A percentile compares a stretch with the other conserved stretches of the same genome.
Conservation (phyloP, 352 stramenopile genomes). For the Pythium aquatile region DNA sequence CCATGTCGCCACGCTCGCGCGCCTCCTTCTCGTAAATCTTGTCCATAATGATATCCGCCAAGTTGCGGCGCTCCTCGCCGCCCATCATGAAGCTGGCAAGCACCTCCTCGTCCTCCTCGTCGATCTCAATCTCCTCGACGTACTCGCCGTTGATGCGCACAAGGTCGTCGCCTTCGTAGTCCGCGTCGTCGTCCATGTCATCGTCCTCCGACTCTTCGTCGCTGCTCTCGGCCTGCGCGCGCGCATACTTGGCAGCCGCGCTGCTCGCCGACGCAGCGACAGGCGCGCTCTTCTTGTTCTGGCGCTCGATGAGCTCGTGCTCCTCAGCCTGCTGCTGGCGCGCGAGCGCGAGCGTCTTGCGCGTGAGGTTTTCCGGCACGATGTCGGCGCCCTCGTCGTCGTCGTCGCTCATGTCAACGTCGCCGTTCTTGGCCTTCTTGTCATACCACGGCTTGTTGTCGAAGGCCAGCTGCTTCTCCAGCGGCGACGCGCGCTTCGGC, state of each 20-base stretch:
- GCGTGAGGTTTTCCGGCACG: slow-evolving; percentile 78
- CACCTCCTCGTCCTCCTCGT: slow-evolving; percentile 84
- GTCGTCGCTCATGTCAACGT: slow-evolving; percentile 56
- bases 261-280: slow-evolving; percentile 13
- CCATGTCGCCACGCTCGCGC: slow-evolving; percentile 76
- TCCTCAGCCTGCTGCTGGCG: slow-evolving; percentile 81
- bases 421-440: slow-evolving; percentile 38
- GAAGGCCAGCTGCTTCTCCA: slow-evolving; percentile 85
- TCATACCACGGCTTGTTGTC: slow-evolving; percentile 89
- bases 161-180: slow-evolving; percentile 89
- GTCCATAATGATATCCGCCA: slow-evolving; percentile 99
- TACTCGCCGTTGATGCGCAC: slow-evolving; percentile 90
- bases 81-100: slow-evolving; percentile 88
- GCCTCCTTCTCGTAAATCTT: slow-evolving; percentile 98
- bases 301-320: slow-evolving; percentile 47
- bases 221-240: slow-evolving; percentile 46
- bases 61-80: slow-evolving; percentile 83
- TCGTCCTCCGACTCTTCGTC: slow-evolving; percentile 78
- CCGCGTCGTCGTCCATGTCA: slow-evolving; percentile 77
- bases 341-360: slow-evolving; percentile 76
- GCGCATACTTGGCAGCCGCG: slow-evolving; percentile 22
- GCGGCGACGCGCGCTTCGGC: slow-evolving; percentile 79
- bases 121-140: slow-evolving; percentile 89
- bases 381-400: slow-evolving; percentile 61
- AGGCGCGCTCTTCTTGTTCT: slow-evolving; percentile 26